Percentiles rank a stretch among this genome's conserved stretches.
Conservation (phyloP, 129 eudicot genomes). For the Chrysanthemum seticuspe region DNA sequence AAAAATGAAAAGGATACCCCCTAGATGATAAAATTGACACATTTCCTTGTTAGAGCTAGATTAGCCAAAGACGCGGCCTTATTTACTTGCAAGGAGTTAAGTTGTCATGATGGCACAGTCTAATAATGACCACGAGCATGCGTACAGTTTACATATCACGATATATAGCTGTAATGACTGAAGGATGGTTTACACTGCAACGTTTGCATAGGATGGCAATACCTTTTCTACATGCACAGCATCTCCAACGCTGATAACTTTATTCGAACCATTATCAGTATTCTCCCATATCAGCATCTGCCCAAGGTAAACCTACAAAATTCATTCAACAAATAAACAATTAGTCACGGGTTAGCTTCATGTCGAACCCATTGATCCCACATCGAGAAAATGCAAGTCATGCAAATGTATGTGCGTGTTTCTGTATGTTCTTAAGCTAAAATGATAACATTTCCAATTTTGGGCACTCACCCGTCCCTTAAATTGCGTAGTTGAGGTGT, state of each 20-base stretch:
- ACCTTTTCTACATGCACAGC: slow-evolving; percentile 16
- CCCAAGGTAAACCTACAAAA: slow-evolving; percentile 37
- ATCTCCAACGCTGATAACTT: slow-evolving; percentile 35
- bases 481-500: slow-evolving; percentile 28
- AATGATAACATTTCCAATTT: background rate
- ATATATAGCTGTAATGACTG: background rate
- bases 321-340: background rate
- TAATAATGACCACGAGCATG: background rate
- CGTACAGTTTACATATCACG: background rate
- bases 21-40: background rate
- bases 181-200: slow-evolving; percentile 25
- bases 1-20: no score
- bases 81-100: background rate
- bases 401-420: background rate
- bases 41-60: background rate
- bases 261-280: slow-evolving; percentile 1
- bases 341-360: background rate
- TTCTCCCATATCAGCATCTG: slow-evolving; percentile 32
- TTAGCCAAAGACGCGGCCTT: background rate
- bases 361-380: background rate
- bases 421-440: background rate
- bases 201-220: slow-evolving; percentile 21
- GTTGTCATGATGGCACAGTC: background rate
- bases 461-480: slow-evolving; percentile 33
- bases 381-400: background rate